These are phyloP conservation scores for Oryza australiensis DNA, from an alignment of 176 grass and related monocot genomes.

Conservation along the genomic window DNA sequence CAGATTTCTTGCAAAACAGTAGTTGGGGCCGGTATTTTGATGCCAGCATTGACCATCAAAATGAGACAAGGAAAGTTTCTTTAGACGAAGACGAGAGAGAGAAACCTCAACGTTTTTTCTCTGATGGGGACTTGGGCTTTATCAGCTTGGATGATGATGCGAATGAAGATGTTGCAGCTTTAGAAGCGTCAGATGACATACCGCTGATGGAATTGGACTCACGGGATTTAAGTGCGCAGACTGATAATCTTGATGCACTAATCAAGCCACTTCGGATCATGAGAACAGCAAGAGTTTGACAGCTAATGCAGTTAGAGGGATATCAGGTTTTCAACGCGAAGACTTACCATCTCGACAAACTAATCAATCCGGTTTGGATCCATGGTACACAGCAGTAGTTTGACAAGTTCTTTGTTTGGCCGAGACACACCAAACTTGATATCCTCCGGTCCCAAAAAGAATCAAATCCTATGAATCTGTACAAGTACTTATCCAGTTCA, in stretches of 20 bases:
- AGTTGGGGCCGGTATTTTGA: constrained; percentile 80
- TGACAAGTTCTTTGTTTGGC: constrained; percentile 18
- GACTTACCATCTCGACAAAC: constrained; percentile 50
- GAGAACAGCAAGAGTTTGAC: constrained; percentile 51
- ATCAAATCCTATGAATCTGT: too few relatives aligned
- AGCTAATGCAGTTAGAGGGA: constrained; percentile 25
- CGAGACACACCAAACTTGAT: not conserved
- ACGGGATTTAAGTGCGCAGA: constrained; percentile 24
- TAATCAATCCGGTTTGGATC: constrained; percentile 63
- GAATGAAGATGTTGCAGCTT: constrained; percentile 1
- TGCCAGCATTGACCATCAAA: constrained; percentile 35
- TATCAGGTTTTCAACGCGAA: constrained; percentile 31
- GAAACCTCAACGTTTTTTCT: constrained; percentile 38
- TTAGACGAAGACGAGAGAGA: constrained; percentile 28
- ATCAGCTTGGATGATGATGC: constrained; percentile 43
- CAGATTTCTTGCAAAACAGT: constrained; percentile 44
- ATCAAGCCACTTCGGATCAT: constrained; percentile 87
- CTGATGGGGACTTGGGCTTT: constrained; percentile 48
- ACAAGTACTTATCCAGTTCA: too few relatives aligned
- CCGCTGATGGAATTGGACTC: constrained; percentile 42
- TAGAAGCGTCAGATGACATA: constrained; percentile 13
- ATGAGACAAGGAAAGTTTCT: constrained; percentile 36
- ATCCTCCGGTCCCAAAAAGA: too few relatives aligned
- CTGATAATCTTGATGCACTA: constrained; percentile 63
- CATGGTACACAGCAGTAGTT: constrained; percentile 43